Evolutionary conservation across 192 early-diverging fungal species (phyloP), one percentile per base, ranked within the genome.

Genomic region (Backusella westeae): DNA sequence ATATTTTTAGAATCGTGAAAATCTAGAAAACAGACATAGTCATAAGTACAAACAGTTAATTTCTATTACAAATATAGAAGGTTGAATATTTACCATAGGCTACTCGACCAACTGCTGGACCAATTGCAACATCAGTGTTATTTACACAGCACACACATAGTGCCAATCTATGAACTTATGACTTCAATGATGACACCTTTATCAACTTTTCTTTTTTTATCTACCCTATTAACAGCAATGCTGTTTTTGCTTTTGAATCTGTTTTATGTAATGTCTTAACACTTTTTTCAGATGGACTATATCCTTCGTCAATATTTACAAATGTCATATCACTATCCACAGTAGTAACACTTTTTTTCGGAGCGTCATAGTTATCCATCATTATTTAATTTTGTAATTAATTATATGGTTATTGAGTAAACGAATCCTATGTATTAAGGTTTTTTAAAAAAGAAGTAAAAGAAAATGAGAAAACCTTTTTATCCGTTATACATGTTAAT

Each of bases 1-100:
- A 63, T 63, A 63, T 63, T 63, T 63, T 63, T 63, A 26, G 56
- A 63, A 63, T 63, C 56, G 12, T 63, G 56, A 14, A 63, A 63
- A 14, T 63, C 56, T 63, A 29, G 12, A 29, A 4, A 29, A 29
- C 21, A 63, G 21, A 29, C 10, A 63, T n/a, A n/a, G 2, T 21
- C 4, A 52, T 63, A 29, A 63, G 56, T 29, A 63, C 12, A 63
- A 12, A 26, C 23, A 23, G 0, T 63, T 29, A 32, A 29, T 29
- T 14, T 63, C 3, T 63, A 12, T 12, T 26, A 59, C 8, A 59
- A 2, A 14, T 23, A 59, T 10, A 12, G 10, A 19, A 53, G 19
- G n/a, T 0, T 21, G 1, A 52, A 1, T 21, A 0, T n/a, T 26
- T 63, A 63, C 56, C 56, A 63, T 63, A 26, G 9, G 56, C 23